These are phyloP conservation scores for Phytophthora colocasiae DNA, from an alignment of 352 stramenopile genomes.

Conservation along the genomic window DNA sequence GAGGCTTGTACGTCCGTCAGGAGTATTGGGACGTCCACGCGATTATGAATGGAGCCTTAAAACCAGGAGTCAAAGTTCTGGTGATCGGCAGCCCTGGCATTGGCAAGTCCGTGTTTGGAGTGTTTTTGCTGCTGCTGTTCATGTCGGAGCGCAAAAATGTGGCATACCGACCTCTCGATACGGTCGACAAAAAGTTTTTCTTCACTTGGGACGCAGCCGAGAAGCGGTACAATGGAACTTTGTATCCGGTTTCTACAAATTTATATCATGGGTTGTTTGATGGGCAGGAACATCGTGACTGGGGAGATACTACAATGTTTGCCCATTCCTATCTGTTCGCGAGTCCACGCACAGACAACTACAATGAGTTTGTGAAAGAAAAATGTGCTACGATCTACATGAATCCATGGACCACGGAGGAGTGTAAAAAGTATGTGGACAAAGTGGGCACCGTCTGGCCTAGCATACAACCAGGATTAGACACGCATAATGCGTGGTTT, in stretches of 20 bases:
- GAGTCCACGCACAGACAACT: conserved; percentile 31
- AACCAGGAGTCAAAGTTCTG: conserved; percentile 3
- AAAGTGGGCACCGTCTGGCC: not conserved
- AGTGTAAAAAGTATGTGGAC: conserved; percentile 30
- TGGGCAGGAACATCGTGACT: too few species aligned
- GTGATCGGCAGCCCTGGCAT: conserved; percentile 28
- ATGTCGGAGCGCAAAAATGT: too few species aligned
- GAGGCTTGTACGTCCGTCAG: conserved; percentile 31
- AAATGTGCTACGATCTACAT: conserved; percentile 35
- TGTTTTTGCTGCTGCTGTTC: too few species aligned
- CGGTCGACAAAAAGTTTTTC: too few species aligned
- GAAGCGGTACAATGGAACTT: too few species aligned
- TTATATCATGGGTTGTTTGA: too few species aligned
- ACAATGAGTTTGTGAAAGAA: conserved; percentile 35
- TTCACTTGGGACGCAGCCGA: too few species aligned
- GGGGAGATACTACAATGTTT: too few species aligned
- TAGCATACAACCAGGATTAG: not conserved
- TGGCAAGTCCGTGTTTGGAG: conserved; percentile 35
- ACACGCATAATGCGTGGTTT: conserved; percentile 28
- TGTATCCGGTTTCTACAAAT: too few species aligned
- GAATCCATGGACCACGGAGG: conserved; percentile 39
- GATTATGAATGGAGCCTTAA: conserved; percentile 5
- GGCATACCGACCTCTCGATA: too few species aligned
- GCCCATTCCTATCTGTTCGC: too few species aligned
- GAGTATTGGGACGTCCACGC: conserved; percentile 30